Base-by-base conservation (phyloP, 805 yeast species). In the Candida pseudofarinosa region DNA sequence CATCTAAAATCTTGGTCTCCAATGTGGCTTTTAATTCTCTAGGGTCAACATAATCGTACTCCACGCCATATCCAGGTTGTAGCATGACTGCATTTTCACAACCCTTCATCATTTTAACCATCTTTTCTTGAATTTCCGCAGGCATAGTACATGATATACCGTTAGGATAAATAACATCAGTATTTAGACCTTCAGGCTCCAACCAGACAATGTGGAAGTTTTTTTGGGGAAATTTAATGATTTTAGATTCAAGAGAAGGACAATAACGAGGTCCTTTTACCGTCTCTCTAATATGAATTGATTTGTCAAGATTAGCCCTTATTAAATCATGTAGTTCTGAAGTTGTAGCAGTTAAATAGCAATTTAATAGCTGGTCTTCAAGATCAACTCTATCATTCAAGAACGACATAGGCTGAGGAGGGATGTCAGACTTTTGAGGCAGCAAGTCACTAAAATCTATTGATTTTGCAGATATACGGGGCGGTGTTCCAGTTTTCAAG, bases 51-150 rank as follows among this genome's bases (percentile, higher is more conserved):
- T 88, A 93, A 57, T 93, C 99, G 59, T 93, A 93, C 62, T 93
- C 99, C 2, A 93, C 99, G n/a, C 99, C 99, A 59, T 93, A 93
- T 0, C 97, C 99, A 0, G 97, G 97, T 58, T 90, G 97, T 10
- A 84, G 59, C 86, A 93, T 88, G n/a, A 66, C 70, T 0, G 85
- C 97, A 50, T 86, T 80, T 53, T 88, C 96, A 39, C 95, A 76
- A 0, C 99, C 99, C 3, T 88, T 85, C 47, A 93, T 86, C 69
- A 88, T 67, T 45, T 74, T 70, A 42, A 93, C 76, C 74, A 90
- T 76, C 49, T 77, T 71, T 17, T 74, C 74, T 63, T 93, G 99
- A 23, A 90, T 83, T 18, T 91, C 97, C 31, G 80, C 93, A 0
- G 99, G 99, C 95, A 93, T 85, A 0, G 99, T 89, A 54, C 90